These are phyloP conservation scores for Russula lepida DNA, from an alignment of 768 basidiomycete species.

Conservation along the genomic window DNA sequence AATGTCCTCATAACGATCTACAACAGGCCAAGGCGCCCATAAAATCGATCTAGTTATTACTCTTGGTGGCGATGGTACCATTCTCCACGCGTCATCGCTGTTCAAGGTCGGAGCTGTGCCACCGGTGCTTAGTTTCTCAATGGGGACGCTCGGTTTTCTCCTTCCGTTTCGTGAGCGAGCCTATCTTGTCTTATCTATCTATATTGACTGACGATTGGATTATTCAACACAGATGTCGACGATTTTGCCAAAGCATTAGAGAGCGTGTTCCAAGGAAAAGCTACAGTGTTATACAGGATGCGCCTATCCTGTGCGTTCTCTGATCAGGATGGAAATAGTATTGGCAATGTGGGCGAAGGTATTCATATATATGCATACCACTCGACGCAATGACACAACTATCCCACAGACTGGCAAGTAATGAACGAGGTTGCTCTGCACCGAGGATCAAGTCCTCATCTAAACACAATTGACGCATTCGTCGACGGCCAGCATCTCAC, in stretches of 20 bases:
- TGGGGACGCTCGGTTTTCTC: slow-evolving; percentile 91
- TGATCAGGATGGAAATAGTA: slow-evolving; percentile 48
- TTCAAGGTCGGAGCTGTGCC: slow-evolving; percentile 90
- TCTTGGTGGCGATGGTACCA: slow-evolving; percentile 91
- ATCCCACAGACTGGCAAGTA: slow-evolving; percentile 76
- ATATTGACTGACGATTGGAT: not conserved
- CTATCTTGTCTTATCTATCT: not conserved
- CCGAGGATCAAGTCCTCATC: slow-evolving; percentile 82
- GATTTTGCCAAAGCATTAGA: slow-evolving; percentile 74
- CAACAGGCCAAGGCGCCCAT: slow-evolving; percentile 38
- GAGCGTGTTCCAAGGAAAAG: slow-evolving; percentile 70
- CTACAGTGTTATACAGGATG: slow-evolving; percentile 84
- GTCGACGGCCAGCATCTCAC: slow-evolving; percentile 94
- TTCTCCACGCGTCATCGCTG: slow-evolving; percentile 85
- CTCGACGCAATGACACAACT: slow-evolving; percentile 9
- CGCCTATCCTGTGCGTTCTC: slow-evolving; percentile 76
- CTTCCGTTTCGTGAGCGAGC: slow-evolving; percentile 81
- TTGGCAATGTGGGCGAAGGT: slow-evolving; percentile 55
- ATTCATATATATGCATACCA: not conserved
- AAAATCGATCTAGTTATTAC: slow-evolving; percentile 84
- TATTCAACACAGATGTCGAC: slow-evolving; percentile 60
- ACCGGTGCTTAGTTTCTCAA: slow-evolving; percentile 81
- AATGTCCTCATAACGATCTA: not conserved
- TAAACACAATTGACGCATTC: slow-evolving; percentile 89
- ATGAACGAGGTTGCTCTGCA: slow-evolving; percentile 97